Evolutionary conservation across 345 rosid species (phyloP).

Genomic region (Diplotaxis tenuifolia): DNA sequence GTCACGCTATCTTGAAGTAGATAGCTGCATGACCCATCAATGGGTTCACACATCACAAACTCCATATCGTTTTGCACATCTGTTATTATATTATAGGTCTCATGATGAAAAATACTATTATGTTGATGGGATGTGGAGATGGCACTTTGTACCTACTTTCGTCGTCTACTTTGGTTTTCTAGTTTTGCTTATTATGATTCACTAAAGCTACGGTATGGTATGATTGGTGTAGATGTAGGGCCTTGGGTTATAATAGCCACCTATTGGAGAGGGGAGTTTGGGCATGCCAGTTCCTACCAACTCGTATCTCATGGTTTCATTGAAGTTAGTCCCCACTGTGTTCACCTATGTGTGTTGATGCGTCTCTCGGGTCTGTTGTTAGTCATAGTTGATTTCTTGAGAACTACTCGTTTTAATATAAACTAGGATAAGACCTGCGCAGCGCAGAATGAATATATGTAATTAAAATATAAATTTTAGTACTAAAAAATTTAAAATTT

Average conservation of each 20-base stretch:
- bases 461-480: no score
- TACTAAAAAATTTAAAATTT: no score
- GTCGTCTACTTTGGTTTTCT: background rate
- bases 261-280: background rate
- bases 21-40: slow-evolving; percentile 20
- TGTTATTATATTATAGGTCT: background rate
- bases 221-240: background rate
- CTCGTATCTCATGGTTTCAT: background rate
- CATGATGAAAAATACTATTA: background rate
- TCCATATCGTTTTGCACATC: slow-evolving; percentile 1
- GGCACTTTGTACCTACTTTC: slow-evolving; percentile 8
- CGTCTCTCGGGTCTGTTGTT: no score
- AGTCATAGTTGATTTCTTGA: no score
- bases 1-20: slow-evolving; percentile 18
- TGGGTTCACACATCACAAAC: slow-evolving; percentile 8
- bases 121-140: slow-evolving; percentile 9
- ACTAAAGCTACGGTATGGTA: background rate
- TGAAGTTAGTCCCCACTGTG: background rate
- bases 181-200: background rate
- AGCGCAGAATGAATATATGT: no score
- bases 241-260: background rate
- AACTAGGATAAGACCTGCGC: no score
- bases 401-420: no score
- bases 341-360: background rate
- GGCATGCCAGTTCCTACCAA: background rate